Percentiles rank a stretch among this genome's conserved stretches.
phyloP scores from a whole-genome alignment of 257 asterid species.

The Rehmannia glutinosa region DNA sequence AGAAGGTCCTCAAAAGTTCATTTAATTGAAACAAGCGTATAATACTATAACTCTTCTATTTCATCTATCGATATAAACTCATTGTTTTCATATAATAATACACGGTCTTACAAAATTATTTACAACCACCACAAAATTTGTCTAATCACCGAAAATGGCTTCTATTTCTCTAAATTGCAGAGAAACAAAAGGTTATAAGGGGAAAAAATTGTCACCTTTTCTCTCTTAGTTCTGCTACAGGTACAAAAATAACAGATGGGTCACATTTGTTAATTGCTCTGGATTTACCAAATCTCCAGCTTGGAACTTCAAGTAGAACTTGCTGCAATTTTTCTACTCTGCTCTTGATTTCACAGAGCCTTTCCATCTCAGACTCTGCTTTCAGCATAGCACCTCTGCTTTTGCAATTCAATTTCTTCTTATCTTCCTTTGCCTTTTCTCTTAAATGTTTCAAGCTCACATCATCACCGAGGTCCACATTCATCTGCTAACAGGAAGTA shows the following conservation, averaged over 20 bases:
- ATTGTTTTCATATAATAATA: conserved; percentile 2
- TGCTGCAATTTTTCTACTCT: conserved; percentile 56
- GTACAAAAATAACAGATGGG: conserved; percentile 49
- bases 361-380: conserved; percentile 72
- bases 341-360: conserved; percentile 69
- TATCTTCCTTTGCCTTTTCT: conserved; percentile 64
- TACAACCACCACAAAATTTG: conserved; percentile 18
- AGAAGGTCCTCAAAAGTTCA: no score
- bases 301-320: conserved; percentile 42
- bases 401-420: conserved; percentile 39
- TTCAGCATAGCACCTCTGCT: conserved; percentile 20
- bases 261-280: conserved; percentile 31
- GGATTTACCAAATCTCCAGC: conserved; percentile 27
- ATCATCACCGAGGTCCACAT: conserved; percentile 58
- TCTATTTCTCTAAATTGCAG: conserved; percentile 26
- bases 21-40: background rate
- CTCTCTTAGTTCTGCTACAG: conserved; percentile 78
- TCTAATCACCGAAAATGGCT: conserved; percentile 13
- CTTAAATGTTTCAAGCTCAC: conserved; percentile 63
- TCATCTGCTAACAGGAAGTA: conserved; percentile 34
- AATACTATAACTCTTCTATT: background rate
- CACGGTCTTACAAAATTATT: conserved; percentile 12
- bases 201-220: conserved; percentile 36
- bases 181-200: conserved; percentile 15
- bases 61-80: conserved; percentile 2